Evolutionary conservation across 805 yeast species (phyloP).

Genomic region (Nadsonia fulvescens): DNA sequence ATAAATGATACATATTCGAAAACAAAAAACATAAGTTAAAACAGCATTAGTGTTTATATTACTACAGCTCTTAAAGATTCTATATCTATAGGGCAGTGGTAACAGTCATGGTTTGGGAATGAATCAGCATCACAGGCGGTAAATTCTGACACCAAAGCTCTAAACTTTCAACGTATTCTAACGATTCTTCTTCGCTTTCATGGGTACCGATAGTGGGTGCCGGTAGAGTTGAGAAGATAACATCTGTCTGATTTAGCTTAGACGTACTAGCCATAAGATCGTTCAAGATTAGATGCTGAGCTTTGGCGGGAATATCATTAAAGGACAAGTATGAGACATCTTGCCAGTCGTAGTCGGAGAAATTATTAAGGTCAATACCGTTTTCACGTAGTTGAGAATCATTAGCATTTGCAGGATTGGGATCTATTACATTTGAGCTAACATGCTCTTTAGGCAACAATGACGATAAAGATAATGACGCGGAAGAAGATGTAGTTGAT

Average conservation of each 20-base stretch:
- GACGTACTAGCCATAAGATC: conserved; percentile 63
- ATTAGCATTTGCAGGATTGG: conserved; percentile 3
- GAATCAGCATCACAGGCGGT: conserved; percentile 69
- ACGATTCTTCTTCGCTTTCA: conserved; percentile 43
- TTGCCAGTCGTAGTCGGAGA: too few relatives aligned
- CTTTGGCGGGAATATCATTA: conserved; percentile 78
- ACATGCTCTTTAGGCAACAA: too few relatives aligned
- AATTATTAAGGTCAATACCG: neutral
- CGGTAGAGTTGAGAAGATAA: conserved; percentile 79
- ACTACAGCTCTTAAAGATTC: too few relatives aligned
- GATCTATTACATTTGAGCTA: too few relatives aligned
- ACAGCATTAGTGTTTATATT: too few relatives aligned
- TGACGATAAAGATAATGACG: too few relatives aligned
- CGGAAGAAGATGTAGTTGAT: too few relatives aligned
- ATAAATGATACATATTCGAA: too few relatives aligned
- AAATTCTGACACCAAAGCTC: conserved; percentile 67
- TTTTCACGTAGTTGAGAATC: conserved; percentile 1
- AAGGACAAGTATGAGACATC: conserved; percentile 32
- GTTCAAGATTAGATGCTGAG: conserved; percentile 77
- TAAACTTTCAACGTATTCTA: conserved; percentile 57
- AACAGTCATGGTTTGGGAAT: conserved; percentile 89
- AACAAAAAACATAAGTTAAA: too few relatives aligned
- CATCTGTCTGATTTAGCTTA: conserved; percentile 32
- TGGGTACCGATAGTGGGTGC: conserved; percentile 77
- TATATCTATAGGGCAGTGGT: conserved; percentile 79